A percentile compares a stretch with the other conserved stretches of the same genome.
Conservation (phyloP, 768 basidiomycete species). For the Lentinus tigrinus region DNA sequence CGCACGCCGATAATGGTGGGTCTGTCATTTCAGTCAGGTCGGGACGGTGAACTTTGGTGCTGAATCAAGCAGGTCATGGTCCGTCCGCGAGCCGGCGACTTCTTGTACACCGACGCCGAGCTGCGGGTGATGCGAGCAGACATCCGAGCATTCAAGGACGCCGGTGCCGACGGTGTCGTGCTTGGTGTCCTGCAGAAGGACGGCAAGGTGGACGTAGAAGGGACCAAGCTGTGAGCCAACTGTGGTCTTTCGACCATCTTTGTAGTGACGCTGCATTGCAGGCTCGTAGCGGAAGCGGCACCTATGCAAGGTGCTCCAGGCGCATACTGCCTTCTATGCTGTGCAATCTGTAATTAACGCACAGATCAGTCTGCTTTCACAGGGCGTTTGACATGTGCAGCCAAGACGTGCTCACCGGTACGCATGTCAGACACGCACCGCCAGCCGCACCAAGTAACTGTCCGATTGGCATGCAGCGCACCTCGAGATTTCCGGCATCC, state of each 20-base stretch:
- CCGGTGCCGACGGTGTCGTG: conserved; percentile 64
- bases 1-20: conserved; percentile 67
- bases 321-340: neutral
- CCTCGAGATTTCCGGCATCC: conserved; percentile 50
- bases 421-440: neutral
- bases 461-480: conserved; percentile 24
- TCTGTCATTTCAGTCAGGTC: neutral
- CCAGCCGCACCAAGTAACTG: too few relatives aligned
- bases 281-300: conserved; percentile 54
- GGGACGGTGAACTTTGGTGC: neutral
- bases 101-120: conserved; percentile 68
- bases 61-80: conserved; percentile 61
- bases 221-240: conserved; percentile 54
- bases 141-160: conserved; percentile 56
- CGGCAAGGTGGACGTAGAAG: conserved; percentile 57
- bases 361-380: conserved; percentile 68
- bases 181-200: conserved; percentile 58
- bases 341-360: neutral
- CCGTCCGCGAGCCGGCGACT: conserved; percentile 77
- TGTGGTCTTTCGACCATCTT: neutral
- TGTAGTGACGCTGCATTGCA: conserved; percentile 20
- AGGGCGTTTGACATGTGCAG: conserved; percentile 74
- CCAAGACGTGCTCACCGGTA: conserved; percentile 52
- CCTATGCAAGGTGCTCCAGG: conserved; percentile 64
- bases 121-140: conserved; percentile 75